A percentile compares a stretch with the other conserved stretches of the same genome.
phyloP scores from a whole-genome alignment of 352 stramenopile species.

The Phytophthora tubulina region DNA sequence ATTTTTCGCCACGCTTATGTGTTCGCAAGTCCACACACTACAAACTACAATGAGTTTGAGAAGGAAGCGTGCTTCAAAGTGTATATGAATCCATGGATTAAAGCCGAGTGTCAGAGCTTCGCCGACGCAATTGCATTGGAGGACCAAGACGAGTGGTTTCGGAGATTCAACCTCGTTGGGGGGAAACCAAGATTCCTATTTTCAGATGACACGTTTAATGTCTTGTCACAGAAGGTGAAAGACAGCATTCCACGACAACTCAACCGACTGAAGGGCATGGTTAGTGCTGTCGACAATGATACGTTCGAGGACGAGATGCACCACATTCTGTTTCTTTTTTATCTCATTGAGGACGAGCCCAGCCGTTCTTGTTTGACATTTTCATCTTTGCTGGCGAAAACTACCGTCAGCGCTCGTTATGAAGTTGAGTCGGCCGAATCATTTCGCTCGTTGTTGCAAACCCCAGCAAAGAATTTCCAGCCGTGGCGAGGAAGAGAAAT shows the following conservation, averaged over 20 bases:
- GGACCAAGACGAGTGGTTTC: conserved; percentile 31
- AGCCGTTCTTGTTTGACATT: conserved; percentile 6
- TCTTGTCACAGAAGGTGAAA: conserved; percentile 10
- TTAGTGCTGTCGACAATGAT: too few relatives aligned
- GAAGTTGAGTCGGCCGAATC: background rate
- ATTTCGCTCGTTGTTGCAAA: conserved; percentile 18
- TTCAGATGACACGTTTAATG: conserved; percentile 22
- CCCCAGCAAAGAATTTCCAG: background rate
- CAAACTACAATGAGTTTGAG: conserved; percentile 38
- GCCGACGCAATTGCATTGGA: conserved; percentile 21
- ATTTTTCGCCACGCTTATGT: conserved; percentile 13
- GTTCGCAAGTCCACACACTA: conserved; percentile 35
- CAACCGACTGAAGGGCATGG: conserved; percentile 6
- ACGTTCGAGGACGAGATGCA: conserved; percentile 14
- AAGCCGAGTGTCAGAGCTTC: conserved; percentile 29
- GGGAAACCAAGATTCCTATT: conserved; percentile 41
- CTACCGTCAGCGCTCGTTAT: conserved; percentile 12
- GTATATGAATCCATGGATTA: conserved; percentile 47
- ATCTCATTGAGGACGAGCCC: background rate
- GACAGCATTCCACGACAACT: conserved; percentile 2
- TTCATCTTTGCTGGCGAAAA: conserved; percentile 21
- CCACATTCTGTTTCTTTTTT: conserved; percentile 16
- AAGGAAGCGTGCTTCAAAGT: conserved; percentile 36
- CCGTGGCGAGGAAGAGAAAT: conserved; percentile 13
- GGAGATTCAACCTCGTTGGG: conserved; percentile 36